Base-by-base conservation (phyloP, 768 basidiomycete species). In the Pisolithus marmoratus region DNA sequence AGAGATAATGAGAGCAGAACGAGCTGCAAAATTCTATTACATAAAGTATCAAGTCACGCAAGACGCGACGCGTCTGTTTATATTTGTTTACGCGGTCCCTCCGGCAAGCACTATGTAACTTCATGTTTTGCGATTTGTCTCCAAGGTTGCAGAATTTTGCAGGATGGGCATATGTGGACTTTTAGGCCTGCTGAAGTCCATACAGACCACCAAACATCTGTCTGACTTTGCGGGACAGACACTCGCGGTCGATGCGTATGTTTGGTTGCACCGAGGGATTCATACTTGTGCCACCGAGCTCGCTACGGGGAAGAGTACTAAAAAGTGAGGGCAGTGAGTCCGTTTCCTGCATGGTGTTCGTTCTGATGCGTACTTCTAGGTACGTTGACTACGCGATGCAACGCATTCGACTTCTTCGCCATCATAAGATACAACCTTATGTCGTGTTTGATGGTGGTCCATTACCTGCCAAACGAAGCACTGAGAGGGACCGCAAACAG, bases 341-440 rank as follows among this genome's bases (percentile, higher is more conserved):
- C 49, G 46, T 48, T 24, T 22, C 38, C 52, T 48, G 44, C 48
- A 3, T 7, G 31, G 24, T 5, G 11, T 8, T 12, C 12, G 9
- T 37, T 9, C 29, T 23, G 19, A 22, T 38, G 42, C 48, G 27
- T 44, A 24, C 19, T 40, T 52, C 26, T 48, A 95, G 94, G 72
- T 97, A 96, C 75, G 92, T 98, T 53, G 86, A 95, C 66, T 99
- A 95, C 71, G 87, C 87, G 37, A 95, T 98, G 93, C 84, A 91
- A 58, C 83, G 88, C 29, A 84, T 98, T 41, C 81, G 93, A 26
- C 79, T 98, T 49, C 71, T 99, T 47, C 81, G 83, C 54, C 84
- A 98, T 69, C 78, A 91, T 66, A 81, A 82, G 22, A 89, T 98
- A 53, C 78, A 79, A 47, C 95, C 96, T 1, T 93, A 89, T 66